These are phyloP conservation scores for Marasmius sp. DNA, from an alignment of 1,284 basidiomycete genomes.

Conservation along the genomic window DNA sequence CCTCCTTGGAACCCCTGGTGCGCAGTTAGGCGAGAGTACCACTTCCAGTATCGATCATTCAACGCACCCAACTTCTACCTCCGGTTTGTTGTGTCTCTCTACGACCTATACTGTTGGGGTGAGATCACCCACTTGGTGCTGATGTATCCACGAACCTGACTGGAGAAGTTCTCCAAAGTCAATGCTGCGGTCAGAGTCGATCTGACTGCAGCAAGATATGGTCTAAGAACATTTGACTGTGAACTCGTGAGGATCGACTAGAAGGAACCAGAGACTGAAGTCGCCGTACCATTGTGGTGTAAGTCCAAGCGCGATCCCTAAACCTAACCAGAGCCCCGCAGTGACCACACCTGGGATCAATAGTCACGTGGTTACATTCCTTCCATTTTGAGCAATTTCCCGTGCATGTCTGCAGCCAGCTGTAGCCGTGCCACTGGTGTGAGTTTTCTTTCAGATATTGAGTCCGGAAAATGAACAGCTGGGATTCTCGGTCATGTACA, in stretches of 20 bases:
- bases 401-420: too few relatives aligned
- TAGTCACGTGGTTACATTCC: too few relatives aligned
- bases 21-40: constrained; percentile 5
- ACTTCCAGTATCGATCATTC: background rate
- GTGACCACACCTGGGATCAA: background rate
- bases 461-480: too few relatives aligned
- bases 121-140: background rate
- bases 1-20: constrained; percentile 85
- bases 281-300: constrained; percentile 20
- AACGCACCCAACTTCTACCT: constrained; percentile 82
- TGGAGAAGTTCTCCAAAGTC: constrained; percentile 96
- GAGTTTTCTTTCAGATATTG: too few relatives aligned
- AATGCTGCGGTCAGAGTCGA: constrained; percentile 96
- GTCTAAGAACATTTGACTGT: constrained; percentile 82
- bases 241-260: constrained; percentile 8
- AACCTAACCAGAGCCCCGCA: background rate
- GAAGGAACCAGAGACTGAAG: background rate
- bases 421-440: too few relatives aligned
- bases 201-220: constrained; percentile 94
- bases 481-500: too few relatives aligned
- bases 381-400: too few relatives aligned
- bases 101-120: constrained; percentile 64
- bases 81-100: constrained; percentile 95
- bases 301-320: background rate
- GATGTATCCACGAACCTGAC: constrained; percentile 63